Evolutionary conservation across 495 filamentous ascomycete genomes (phyloP).

Genomic region (Tetracladium setigerum): DNA sequence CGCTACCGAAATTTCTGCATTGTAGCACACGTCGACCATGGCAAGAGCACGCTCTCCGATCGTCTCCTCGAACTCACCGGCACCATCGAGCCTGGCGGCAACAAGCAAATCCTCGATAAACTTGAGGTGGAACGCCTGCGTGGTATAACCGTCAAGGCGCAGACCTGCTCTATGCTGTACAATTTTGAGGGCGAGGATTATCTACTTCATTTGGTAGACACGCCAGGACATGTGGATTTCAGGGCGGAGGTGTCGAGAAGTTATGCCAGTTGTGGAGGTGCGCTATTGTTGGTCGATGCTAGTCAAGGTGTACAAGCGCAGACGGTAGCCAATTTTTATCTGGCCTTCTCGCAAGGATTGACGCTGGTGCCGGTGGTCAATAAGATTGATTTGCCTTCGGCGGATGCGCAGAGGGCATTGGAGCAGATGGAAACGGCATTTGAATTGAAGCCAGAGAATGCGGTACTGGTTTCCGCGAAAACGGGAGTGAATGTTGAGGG

Average conservation of each 20-base stretch:
- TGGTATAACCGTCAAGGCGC: conserved; percentile 97
- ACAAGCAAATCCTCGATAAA: conserved; percentile 95
- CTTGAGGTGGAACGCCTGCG: conserved; percentile 93
- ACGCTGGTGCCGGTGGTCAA: conserved; percentile 87
- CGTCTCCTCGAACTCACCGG: conserved; percentile 90
- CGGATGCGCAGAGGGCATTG: conserved; percentile 76
- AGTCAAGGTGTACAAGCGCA: conserved; percentile 90
- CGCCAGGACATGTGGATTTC: conserved; percentile 96
- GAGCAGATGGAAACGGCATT: conserved; percentile 80
- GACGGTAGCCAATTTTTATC: conserved; percentile 95
- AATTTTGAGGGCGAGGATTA: conserved; percentile 81
- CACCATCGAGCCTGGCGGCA: conserved; percentile 77
- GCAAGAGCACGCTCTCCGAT: conserved; percentile 90
- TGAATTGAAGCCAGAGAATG: conserved; percentile 74
- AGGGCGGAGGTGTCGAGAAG: conserved; percentile 89
- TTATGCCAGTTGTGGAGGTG: conserved; percentile 92
- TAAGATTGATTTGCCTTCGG: conserved; percentile 87
- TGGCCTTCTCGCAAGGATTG: conserved; percentile 87
- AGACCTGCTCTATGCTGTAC: conserved; percentile 97
- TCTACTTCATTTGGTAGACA: conserved; percentile 91
- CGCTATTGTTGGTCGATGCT: conserved; percentile 86
- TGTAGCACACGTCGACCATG: conserved; percentile 98
- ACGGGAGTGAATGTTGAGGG: conserved; percentile 79
- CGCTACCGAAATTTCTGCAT: conserved; percentile 97
- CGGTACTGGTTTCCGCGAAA: conserved; percentile 87